A percentile compares a stretch with the other conserved stretches of the same genome.
Evolutionary conservation across 1,139 yeast species (phyloP).

Genomic region (Spathaspora jeffriesii): DNA sequence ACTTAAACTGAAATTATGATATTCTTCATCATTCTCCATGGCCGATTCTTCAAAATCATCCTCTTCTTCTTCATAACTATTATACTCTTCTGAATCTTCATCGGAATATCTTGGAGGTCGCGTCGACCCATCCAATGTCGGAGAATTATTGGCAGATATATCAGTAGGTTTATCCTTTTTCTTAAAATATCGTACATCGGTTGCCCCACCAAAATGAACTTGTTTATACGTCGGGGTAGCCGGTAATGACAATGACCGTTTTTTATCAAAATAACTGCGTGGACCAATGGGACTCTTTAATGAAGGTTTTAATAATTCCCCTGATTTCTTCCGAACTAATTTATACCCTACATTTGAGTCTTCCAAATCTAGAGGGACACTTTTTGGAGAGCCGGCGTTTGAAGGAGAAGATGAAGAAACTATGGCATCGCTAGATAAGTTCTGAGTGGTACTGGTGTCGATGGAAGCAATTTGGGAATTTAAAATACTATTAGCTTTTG

Average conservation of each 20-base stretch:
- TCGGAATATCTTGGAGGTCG: constrained; percentile 16
- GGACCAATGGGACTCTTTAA: constrained; percentile 38
- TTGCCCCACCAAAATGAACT: constrained; percentile 75
- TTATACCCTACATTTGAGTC: constrained; percentile 14
- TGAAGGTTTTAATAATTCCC: constrained; percentile 78
- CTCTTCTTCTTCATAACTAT: constrained; percentile 7
- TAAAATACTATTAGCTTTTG: constrained; percentile 29
- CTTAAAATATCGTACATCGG: constrained; percentile 70
- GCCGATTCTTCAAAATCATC: constrained; percentile 10
- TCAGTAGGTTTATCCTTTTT: constrained; percentile 75
- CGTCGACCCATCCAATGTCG: constrained; percentile 32
- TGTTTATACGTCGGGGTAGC: constrained; percentile 70
- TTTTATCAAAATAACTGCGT: constrained; percentile 38
- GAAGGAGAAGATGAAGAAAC: constrained; percentile 11
- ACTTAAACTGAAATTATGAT: constrained; percentile 13
- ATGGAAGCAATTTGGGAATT: constrained; percentile 16
- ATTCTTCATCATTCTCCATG: constrained; percentile 17
- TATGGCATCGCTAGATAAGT: constrained; percentile 6
- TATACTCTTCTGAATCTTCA: constrained; percentile 12
- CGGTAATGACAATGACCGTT: constrained; percentile 65
- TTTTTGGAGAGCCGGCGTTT: constrained; percentile 6
- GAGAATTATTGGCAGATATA: constrained; percentile 67
- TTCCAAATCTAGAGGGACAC: constrained; percentile 2
- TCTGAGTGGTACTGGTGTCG: constrained; percentile 1
- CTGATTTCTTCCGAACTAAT: constrained; percentile 71